phyloP scores from a whole-genome alignment of 345 rosid genomes.

The Salix caprea region DNA sequence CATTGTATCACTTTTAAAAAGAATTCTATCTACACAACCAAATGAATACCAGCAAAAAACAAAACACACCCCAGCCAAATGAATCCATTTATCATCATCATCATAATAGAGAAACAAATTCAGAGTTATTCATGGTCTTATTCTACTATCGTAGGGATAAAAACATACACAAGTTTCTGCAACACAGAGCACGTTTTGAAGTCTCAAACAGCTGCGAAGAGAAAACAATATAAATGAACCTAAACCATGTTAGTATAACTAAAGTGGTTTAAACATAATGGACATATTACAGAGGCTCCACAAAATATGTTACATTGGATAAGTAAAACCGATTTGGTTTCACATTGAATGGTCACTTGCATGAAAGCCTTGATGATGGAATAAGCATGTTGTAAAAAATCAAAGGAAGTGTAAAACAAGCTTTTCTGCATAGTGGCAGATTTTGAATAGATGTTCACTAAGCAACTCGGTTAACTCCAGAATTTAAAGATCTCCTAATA shows the following conservation, averaged over 20 bases:
- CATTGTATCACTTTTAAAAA: background rate
- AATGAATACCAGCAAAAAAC: background rate
- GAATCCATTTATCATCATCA: slow-evolving; percentile 1
- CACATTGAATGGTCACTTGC: background rate
- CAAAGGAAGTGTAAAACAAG: background rate
- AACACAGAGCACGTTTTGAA: slow-evolving; percentile 69
- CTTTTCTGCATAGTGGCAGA: background rate
- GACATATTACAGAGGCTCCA: background rate
- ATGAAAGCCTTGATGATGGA: background rate
- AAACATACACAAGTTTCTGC: slow-evolving; percentile 71
- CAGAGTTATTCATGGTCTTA: slow-evolving; percentile 1
- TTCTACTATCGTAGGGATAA: background rate
- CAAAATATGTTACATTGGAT: background rate
- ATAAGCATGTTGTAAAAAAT: background rate
- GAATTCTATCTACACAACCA: background rate
- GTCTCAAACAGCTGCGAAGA: slow-evolving; percentile 67
- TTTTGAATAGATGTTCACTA: background rate
- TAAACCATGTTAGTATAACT: background rate
- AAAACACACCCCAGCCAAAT: background rate
- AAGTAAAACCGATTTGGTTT: background rate
- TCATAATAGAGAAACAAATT: background rate
- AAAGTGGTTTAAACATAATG: background rate
- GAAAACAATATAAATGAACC: slow-evolving; percentile 1
- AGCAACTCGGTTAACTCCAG: slow-evolving; percentile 4
- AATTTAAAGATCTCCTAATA: background rate